Conservation (phyloP, 805 yeast genomes). For the Candida maesae region DNA sequence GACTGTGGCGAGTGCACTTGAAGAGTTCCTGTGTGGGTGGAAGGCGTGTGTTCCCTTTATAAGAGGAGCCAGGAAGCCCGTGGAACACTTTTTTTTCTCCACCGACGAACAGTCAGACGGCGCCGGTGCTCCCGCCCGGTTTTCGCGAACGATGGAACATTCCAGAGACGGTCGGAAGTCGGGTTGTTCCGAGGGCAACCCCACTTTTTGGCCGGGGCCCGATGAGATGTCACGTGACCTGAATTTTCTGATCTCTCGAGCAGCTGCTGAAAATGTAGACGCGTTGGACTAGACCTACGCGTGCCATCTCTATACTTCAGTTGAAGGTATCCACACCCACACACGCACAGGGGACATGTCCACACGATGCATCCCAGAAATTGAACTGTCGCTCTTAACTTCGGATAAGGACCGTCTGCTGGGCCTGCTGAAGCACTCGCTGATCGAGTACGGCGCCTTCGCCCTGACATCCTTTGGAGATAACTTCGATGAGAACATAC, state of each 20-base stretch:
- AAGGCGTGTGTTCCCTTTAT: neutral
- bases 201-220: neutral
- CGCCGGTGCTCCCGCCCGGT: constrained; percentile 6
- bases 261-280: too few relatives aligned
- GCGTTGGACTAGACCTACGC: too few relatives aligned
- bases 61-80: constrained; percentile 8
- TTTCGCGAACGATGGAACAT: neutral
- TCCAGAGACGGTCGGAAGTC: too few relatives aligned
- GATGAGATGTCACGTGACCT: neutral
- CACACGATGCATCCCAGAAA: constrained; percentile 14
- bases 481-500: constrained; percentile 35
- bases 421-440: constrained; percentile 42
- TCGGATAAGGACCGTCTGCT: constrained; percentile 7
- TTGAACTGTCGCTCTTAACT: constrained; percentile 13
- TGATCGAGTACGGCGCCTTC: constrained; percentile 43
- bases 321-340: too few relatives aligned
- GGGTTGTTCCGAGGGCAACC: neutral
- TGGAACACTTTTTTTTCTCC: constrained; percentile 16
- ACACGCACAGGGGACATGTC: constrained; percentile 1
- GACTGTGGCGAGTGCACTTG: neutral
- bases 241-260: too few relatives aligned
- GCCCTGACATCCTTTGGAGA: constrained; percentile 38
- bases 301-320: too few relatives aligned
- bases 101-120: neutral
- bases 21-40: neutral